Base-by-base conservation (phyloP, 495 filamentous ascomycete species). In the Trichocladium antarcticum region DNA sequence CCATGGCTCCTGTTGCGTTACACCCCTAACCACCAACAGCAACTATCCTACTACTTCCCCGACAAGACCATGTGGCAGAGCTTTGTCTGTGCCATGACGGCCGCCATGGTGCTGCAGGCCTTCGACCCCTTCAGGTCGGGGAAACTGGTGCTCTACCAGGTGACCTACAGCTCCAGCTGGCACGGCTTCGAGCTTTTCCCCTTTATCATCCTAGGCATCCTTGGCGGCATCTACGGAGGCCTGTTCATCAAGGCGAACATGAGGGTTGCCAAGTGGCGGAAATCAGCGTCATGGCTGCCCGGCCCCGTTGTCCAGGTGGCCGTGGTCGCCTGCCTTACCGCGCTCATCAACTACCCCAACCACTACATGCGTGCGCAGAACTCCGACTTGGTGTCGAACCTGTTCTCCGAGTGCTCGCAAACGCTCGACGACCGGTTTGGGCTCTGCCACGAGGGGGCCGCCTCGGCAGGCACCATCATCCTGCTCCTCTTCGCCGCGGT, bases 51-150 rank as follows among this genome's bases (percentile, higher is more conserved):
- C 68, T 98, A 97, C 64, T 98, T 98, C 54, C 92, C 92, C 1
- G 92, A 98, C 60, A 97, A 96, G 63, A 95, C 92, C 1, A 98
- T 98, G 92, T 98, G 92, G 92, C 90, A 96, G 61, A 94, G 87
- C 61, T 97, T 98, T 67, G 92, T 98, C 15, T 95, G 90, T 57
- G 92, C 92, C 58, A 97, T 97, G 89, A 84, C 95, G 10, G 92
- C 92, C 14, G 89, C 93, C 14, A 87, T 97, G 8, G 87, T 87
- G 14, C 67, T 98, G 22, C 90, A 98, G 63, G 86, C 86, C 24
- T 76, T 95, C 47, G 89, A 98, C 60, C 92, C 92, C 11, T 97
- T 97, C 64, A 78, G 92, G 35, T 95, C 90, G 3, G 92, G 93
- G 16, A 96, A 97, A 59, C 81, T 98, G 45, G 92, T 97, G 42